Evolutionary conservation across 305 asterid species (phyloP), one percentile per base, ranked within the genome.

Genomic region (Vinca major): DNA sequence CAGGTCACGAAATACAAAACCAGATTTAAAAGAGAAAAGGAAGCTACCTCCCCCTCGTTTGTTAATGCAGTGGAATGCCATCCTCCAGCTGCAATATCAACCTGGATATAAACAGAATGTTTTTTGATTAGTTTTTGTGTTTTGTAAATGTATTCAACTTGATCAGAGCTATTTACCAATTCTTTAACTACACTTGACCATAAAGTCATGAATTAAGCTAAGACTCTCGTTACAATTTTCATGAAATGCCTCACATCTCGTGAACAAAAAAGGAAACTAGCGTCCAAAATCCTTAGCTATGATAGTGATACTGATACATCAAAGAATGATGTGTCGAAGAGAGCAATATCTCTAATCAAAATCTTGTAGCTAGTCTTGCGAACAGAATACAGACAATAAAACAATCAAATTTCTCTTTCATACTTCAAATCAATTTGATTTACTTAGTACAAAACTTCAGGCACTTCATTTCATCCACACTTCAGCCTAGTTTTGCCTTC

Each of bases 51-150:
- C 63, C 99, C 99, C 54, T 93, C 92, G 76, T 85, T 86, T 74
- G 97, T 93, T 85, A 93, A 80, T 57, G 89, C 99, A 66, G 96
- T 87, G 71, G 99, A 93, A 84, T 93, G 99, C 99, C 99, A 93
- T 77, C 99, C 99, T 78, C 99, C 99, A 73, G 99, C 95, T 51
- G 99, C 97, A 83, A 93, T 87, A 77, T 90, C 95, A 75, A 90
- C 95, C 97, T 93, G 87, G 81, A 78, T 49, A 77, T 62, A 63
- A 52, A 65, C 33, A 73, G 62, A 67, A 71, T 36, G 63, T 48
- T 54, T 53, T 33, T 65, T 67, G 60, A 61, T 57, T 33, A 36
- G 20, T 3, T 56, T 57, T 33, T 21, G 49, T 21, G 62, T 10
- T 39, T 6, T 5, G n/a, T 33, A 0, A 11, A 26, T 26, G 16